These are phyloP conservation scores for Pythium guiyangense DNA, from an alignment of 352 stramenopile species.

Conservation along the genomic window DNA sequence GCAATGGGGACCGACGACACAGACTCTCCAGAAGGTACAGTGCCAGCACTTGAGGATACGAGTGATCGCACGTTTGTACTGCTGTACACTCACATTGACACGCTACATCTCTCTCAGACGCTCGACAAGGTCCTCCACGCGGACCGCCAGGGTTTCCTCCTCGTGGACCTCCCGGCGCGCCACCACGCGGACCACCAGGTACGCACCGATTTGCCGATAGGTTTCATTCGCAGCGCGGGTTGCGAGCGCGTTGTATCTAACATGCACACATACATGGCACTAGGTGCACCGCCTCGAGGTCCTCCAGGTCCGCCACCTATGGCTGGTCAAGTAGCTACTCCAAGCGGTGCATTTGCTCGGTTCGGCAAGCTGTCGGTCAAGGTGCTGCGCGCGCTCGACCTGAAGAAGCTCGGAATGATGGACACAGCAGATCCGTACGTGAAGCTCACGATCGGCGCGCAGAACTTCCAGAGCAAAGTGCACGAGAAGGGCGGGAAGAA, in stretches of 20 bases:
- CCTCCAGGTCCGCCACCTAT: conserved; percentile 8
- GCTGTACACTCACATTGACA: not conserved
- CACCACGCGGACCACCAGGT: conserved; percentile 8
- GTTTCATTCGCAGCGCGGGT: not conserved
- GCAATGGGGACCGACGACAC: too few species aligned
- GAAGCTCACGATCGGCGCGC: conserved; percentile 88
- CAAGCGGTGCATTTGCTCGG: conserved; percentile 60
- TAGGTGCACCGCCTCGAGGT: conserved; percentile 14
- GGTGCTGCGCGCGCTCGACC: conserved; percentile 86
- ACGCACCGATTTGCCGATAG: not conserved
- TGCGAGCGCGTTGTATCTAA: not conserved
- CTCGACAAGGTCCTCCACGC: conserved; percentile 3
- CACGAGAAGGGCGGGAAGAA: conserved; percentile 91
- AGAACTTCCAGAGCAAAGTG: conserved; percentile 71
- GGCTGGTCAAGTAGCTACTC: conserved; percentile 14
- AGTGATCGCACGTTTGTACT: not conserved
- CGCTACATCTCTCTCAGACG: not conserved
- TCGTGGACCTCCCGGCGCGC: conserved; percentile 10
- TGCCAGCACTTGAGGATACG: not conserved
- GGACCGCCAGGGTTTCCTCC: conserved; percentile 9
- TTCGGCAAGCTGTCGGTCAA: conserved; percentile 92
- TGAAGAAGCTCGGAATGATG: conserved; percentile 92
- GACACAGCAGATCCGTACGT: conserved; percentile 93
- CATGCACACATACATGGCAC: not conserved
- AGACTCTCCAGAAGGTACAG: conserved; percentile 8